Percentiles rank a stretch among this genome's conserved stretches.
Conservation (phyloP, 2,329 filamentous ascomycete species). For the Pseudogymnoascus sp. region DNA sequence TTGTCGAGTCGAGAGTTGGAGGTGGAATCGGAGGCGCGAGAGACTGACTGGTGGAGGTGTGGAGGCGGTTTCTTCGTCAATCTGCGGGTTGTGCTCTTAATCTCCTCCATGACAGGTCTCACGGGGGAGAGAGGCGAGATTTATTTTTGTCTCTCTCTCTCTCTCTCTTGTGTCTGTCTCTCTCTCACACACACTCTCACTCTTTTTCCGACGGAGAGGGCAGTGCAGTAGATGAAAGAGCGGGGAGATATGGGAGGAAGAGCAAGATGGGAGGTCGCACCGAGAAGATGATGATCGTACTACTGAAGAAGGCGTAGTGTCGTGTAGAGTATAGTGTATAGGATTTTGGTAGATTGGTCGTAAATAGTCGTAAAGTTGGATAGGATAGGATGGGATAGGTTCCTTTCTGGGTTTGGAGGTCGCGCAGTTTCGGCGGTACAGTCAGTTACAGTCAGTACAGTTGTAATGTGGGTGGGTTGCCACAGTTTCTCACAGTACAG, state of each 20-base stretch:
- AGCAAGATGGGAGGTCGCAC: not conserved
- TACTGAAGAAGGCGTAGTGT: conserved; percentile 1
- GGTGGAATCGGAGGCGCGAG: conserved; percentile 44
- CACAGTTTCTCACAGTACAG: conserved; percentile 1
- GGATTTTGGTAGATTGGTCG: not conserved
- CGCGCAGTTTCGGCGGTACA: not conserved
- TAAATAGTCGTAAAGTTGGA: conserved; percentile 6
- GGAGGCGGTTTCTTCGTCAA: conserved; percentile 57
- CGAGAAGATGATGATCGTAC: not conserved
- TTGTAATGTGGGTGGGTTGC: not conserved
- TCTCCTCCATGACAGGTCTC: conserved; percentile 23
- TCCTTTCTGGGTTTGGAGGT: conserved; percentile 1
- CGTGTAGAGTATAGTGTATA: not conserved
- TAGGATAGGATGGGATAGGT: not conserved
- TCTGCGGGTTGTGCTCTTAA: conserved; percentile 40
- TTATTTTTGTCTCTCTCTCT: not conserved
- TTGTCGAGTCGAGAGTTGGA: conserved; percentile 37
- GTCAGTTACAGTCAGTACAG: not conserved
- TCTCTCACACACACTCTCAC: not conserved
- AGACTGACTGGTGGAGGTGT: conserved; percentile 24
- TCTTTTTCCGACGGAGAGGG: not conserved
- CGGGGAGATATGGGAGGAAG: not conserved
- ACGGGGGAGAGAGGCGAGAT: conserved; percentile 5
- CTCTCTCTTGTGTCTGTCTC: not conserved
- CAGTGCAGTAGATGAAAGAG: not conserved